Evolutionary conservation across 805 yeast genomes (phyloP), one percentile per base, ranked within the genome.

Genomic region (Myxozyma nipponensis): DNA sequence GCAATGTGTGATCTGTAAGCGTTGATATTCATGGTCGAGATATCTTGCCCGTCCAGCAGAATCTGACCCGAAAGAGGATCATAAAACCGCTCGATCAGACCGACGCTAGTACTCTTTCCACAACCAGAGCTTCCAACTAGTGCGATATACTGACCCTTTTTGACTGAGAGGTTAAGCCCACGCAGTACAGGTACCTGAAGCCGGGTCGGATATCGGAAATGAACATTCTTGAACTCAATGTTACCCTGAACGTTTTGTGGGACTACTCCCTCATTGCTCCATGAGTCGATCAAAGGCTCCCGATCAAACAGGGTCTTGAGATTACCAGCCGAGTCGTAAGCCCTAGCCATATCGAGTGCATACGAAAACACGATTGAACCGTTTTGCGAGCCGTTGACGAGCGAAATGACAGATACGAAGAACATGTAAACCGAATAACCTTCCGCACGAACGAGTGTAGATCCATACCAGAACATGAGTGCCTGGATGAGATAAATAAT

Each of bases 91-190:
- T 81, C 69, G 30, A 82, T 66, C 22, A 81, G 64, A 57, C 80
- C 83, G 2, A 81, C 71, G 5, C 81, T 72, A 0, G 63, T 61
- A 44, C 60, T 53, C 44, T 3, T 72, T 64, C 38, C 88, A 22
- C 66, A 62, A 9, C 96, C 21, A 86, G 82, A 2, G 91, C 95
- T 82, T 1, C 96, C 96, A n/a, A 88, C 96, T 59, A 88, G 78
- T 10, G 96, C 96, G 34, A 88, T 90, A 61, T 84, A 87, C 60
- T 81, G 68, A 5, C 96, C 96, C 3, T 90, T 84, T 4, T 88
- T 87, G 77, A 63, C 52, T 4, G 39, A 43, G 25, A 65, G 50
- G 34, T 54, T 52, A 34, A 65, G 40, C 26, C 64, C 63, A 1
- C 54, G 53, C 17, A 65, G 49, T 4, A 64, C 62, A 19, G 62